Base-by-base conservation (phyloP, 2,329 filamentous ascomycete species). In the Cercospora beticola region DNA sequence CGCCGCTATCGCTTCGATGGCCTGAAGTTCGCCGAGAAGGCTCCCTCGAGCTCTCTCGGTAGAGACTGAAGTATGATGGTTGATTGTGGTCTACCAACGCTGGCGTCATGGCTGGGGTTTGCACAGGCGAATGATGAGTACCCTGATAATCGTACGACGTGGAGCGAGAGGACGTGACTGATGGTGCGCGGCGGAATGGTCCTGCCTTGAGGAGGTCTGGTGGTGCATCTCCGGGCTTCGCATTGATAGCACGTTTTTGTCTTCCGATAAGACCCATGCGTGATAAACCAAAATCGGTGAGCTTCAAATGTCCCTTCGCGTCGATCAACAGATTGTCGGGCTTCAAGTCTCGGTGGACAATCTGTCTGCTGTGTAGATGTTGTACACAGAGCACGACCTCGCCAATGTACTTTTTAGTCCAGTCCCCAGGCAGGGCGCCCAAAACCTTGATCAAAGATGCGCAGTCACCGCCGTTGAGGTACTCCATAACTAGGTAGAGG, bases 401-500 rank as follows among this genome's bases (percentile, higher is more conserved):
- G 3, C 92, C 95, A 46, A 98, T 86, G 78, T 99, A 99, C 78
- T 97, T 98, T 83, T 96, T 96, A 3, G 92, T 93, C 96, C 96
- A 99, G 74, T 98, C 94, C 82, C 99, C 96, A 0, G 94, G 92
- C 23, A 99, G 85, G 2, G 92, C 93, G 31, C 94, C 94, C 0
- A 99, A 86, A 28, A 97, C 89, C 79, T 98, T 99, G 82, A 98
- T 95, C 64, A 99, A 85, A 5, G 95, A 97, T 60, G 96, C 95
- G 78, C 94, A 99, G 77, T 99, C 95, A 57, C 95, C 95, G 40
- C 95, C 95, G 74, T 98, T 99, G 67, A 99, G 86, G 81, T 99
- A 99, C 78, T 99, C 95, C 95, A 99, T 99, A 26, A 99, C 95
- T 68, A 99, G 86, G 78, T 98, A 99, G 26, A 99, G 88, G 78